A percentile compares a stretch with the other conserved stretches of the same genome.
Conservation (phyloP, 2,329 filamentous ascomycete genomes). For the Anthostomella pinea region DNA sequence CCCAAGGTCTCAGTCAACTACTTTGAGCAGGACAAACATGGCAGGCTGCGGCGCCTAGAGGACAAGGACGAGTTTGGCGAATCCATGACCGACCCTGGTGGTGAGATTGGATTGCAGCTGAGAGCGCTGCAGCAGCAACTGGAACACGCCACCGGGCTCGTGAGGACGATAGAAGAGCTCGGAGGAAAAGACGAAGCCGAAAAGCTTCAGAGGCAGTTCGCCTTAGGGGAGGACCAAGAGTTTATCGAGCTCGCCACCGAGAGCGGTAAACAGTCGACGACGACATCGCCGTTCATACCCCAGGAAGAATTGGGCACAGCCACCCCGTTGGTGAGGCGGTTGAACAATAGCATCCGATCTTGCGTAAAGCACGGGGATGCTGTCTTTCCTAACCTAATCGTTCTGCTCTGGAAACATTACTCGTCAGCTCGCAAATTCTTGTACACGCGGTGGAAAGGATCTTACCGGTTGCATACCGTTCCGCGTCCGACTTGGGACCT, state of each 20-base stretch:
- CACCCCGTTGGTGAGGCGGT: no score
- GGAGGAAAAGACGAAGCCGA: conserved; percentile 30
- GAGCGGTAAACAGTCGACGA: conserved; percentile 9
- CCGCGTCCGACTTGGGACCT: conserved; percentile 60
- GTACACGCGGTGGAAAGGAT: conserved; percentile 40
- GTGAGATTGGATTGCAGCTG: conserved; percentile 36
- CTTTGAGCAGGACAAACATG: conserved; percentile 46
- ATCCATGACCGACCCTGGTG: conserved; percentile 36
- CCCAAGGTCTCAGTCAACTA: conserved; percentile 37
- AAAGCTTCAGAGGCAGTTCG: conserved; percentile 26
- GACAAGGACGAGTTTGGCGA: conserved; percentile 40
- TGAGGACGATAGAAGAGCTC: conserved; percentile 25
- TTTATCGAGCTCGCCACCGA: conserved; percentile 3
- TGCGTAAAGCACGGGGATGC: conserved; percentile 17
- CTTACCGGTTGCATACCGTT: conserved; percentile 40
- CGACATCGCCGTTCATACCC: no score
- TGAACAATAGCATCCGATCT: conserved; percentile 28
- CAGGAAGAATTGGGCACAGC: no score
- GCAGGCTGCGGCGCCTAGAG: conserved; percentile 37
- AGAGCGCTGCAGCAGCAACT: conserved; percentile 38
- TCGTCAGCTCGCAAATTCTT: conserved; percentile 44
- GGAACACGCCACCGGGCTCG: conserved; percentile 22
- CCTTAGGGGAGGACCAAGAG: conserved; percentile 1
- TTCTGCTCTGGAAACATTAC: conserved; percentile 47
- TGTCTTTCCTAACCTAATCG: conserved; percentile 15